Base-by-base conservation (phyloP, 2,329 filamentous ascomycete genomes). In the Fusarium tupiense region DNA sequence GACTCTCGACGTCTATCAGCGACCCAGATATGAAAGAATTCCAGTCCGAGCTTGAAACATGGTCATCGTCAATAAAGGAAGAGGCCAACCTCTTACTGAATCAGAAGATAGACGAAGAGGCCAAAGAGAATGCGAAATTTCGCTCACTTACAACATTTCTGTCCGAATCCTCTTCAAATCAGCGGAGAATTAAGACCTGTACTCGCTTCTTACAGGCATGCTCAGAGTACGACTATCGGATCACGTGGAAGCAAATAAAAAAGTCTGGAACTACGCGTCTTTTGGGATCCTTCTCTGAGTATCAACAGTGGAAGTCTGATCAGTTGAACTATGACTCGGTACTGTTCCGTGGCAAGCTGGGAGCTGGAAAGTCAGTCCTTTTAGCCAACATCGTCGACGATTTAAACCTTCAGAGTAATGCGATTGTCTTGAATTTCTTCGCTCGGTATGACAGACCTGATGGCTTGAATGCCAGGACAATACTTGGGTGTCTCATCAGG, bases 301-400 rank as follows among this genome's bases (percentile, higher is more conserved):
- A 81, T 46, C 17, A 60, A 1, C 8, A 65, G 0, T 82, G 79
- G 79, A 76, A 73, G 5, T 20, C 1, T 7, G 26, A 3, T 5
- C 12, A 40, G 3, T 16, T 8, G 5, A 53, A 24, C 2, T 61
- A 71, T 58, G 61, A 40, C 1, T 83, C 83, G 0, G 64, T 87
- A 1, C 3, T 85, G 0, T 82, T 76, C 37, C 79, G 60, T 16
- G 85, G 84, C 9, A 85, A 83, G 50, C 75, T 87, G 2, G 85
- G 85, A 4, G 83, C 81, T 0, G 85, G 85, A 0, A 87, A 87
- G 64, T 85, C 85, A 1, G 84, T 87, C 3, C 57, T 84, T 13
- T 53, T 86, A 8, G 84, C 85, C 4, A 87, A 86, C 58, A 80
- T 87, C 1, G 78, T 86, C 1, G 81, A 83, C 54, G 81, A 85